phyloP scores from a whole-genome alignment of 257 asterid genomes.

The Rhazya stricta region DNA sequence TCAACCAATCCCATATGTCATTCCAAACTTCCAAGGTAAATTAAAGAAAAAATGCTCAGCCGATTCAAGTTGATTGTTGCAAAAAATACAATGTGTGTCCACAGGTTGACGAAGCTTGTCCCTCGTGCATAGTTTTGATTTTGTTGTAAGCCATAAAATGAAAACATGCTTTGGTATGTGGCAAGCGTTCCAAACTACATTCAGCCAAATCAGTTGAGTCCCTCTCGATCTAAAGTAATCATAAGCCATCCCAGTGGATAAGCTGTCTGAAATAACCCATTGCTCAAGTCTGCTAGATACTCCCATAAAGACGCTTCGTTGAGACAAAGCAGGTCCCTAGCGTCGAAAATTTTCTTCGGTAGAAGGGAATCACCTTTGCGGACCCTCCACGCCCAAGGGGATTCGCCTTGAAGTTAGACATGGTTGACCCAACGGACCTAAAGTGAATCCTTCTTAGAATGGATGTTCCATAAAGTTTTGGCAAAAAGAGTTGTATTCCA shows the following conservation, averaged over 20 bases:
- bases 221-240: neutral
- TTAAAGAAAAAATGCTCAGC: neutral
- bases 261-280: neutral
- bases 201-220: too few species aligned
- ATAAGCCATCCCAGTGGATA: neutral
- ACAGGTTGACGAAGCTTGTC: neutral
- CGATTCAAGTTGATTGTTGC: neutral
- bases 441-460: too few species aligned
- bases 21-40: too few species aligned
- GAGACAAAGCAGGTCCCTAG: neutral
- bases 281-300: too few species aligned
- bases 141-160: neutral
- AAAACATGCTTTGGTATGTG: neutral
- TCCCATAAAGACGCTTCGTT: neutral
- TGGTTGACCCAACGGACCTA: too few species aligned
- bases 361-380: neutral
- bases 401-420: too few species aligned
- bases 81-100: neutral
- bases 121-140: neutral
- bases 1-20: too few species aligned
- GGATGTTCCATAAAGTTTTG: neutral
- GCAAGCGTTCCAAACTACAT: neutral
- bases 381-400: neutral
- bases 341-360: neutral
- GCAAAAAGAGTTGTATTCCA: neutral